phyloP scores from a whole-genome alignment of 2,329 filamentous ascomycete species.

The Colletotrichum australisinense region DNA sequence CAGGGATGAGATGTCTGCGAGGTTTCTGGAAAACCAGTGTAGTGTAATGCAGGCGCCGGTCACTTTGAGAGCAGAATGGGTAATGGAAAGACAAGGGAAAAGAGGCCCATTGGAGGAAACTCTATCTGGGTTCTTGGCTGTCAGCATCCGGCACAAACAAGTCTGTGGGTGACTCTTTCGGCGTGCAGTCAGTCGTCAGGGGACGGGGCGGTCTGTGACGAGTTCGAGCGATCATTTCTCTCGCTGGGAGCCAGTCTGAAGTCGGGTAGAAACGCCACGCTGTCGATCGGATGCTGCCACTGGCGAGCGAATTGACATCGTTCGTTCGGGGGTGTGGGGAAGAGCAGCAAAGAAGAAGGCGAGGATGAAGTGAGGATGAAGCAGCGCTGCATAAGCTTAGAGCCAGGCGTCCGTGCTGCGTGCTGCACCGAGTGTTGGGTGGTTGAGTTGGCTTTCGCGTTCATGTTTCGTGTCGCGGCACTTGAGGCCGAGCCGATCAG shows the following conservation, averaged over 20 bases:
- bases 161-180: not conserved
- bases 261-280: constrained; percentile 1
- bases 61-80: not conserved
- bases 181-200: not conserved
- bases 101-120: not conserved
- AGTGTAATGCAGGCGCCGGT: not conserved
- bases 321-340: not conserved
- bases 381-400: not conserved
- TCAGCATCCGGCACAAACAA: not conserved
- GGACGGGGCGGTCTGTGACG: not conserved
- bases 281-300: constrained; percentile 6
- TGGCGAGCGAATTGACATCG: constrained; percentile 17
- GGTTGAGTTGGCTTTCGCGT: constrained; percentile 16
- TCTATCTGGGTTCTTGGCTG: not conserved
- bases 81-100: not conserved
- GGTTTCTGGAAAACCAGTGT: not conserved
- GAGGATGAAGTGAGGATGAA: not conserved
- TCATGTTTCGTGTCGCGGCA: constrained; percentile 28
- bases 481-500: constrained; percentile 14
- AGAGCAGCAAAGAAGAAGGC: not conserved
- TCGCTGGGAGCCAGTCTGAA: constrained; percentile 1
- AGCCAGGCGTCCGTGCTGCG: not conserved
- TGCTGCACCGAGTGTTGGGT: constrained; percentile 4
- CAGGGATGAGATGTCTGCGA: not conserved
- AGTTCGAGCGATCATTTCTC: not conserved